Evolutionary conservation across 169 alveolate species (phyloP).

Genomic region (Blepharisma undulans): DNA sequence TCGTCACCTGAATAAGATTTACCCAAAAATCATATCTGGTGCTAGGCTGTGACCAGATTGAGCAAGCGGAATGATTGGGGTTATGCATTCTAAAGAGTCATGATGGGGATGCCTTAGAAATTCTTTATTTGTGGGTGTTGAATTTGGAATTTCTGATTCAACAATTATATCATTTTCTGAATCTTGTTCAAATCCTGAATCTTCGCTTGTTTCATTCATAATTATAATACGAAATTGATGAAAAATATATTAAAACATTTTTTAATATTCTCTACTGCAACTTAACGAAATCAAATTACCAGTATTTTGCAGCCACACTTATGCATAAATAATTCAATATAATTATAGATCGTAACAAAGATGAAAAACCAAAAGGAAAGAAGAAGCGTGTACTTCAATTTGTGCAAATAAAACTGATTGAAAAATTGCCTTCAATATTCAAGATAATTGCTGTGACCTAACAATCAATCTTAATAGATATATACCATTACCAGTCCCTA

Average conservation of each 20-base stretch:
- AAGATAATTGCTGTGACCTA: too few species aligned
- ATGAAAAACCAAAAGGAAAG: background rate
- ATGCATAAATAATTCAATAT: background rate
- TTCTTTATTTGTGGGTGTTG: background rate
- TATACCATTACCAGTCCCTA: too few species aligned
- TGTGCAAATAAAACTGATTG: background rate
- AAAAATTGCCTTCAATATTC: too few species aligned
- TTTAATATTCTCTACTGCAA: too few species aligned
- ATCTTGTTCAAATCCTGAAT: constrained; percentile 26
- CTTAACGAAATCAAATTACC: background rate
- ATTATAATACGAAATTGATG: background rate
- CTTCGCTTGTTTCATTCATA: background rate
- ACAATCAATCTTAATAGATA: too few species aligned
- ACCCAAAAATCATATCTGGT: constrained; percentile 36
- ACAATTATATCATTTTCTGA: background rate
- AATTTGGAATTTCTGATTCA: background rate
- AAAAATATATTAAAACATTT: background rate
- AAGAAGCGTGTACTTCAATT: too few species aligned
- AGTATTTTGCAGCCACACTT: background rate
- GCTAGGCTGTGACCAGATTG: background rate
- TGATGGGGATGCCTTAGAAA: background rate
- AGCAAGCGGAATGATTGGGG: background rate
- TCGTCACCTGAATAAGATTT: constrained; percentile 23
- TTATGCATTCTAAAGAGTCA: background rate
- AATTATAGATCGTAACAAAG: background rate